phyloP scores from a whole-genome alignment of 176 grass and related monocot genomes.

The Calamus simplicifolius region DNA sequence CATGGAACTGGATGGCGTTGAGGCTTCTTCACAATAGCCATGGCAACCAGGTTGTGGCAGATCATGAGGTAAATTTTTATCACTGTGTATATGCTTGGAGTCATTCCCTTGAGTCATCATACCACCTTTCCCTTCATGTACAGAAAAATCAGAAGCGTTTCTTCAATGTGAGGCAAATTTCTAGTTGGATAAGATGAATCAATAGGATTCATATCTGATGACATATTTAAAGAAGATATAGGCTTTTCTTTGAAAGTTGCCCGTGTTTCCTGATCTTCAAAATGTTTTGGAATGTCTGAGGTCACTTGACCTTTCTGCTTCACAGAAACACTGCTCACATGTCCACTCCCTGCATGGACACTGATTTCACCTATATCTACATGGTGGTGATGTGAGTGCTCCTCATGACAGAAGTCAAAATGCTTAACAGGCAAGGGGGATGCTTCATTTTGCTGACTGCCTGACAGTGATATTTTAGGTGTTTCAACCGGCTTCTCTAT shows the following conservation, averaged over 20 bases:
- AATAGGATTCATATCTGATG: background rate
- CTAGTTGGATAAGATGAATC: conserved; percentile 20
- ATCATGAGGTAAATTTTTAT: conserved; percentile 11
- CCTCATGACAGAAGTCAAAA: conserved; percentile 80
- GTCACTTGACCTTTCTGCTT: conserved; percentile 1
- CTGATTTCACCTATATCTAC: conserved; percentile 28
- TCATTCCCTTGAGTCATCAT: conserved; percentile 11
- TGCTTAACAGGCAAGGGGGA: conserved; percentile 87
- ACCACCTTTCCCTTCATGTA: background rate
- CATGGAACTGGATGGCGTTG: conserved; percentile 57
- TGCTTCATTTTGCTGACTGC: conserved; percentile 20
- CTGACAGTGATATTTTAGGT: conserved; percentile 11
- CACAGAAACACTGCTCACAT: conserved; percentile 8
- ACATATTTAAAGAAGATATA: conserved; percentile 4
- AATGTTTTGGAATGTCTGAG: conserved; percentile 13
- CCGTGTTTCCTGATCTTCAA: conserved; percentile 19
- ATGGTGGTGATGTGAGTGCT: conserved; percentile 22
- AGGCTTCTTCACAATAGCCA: conserved; percentile 19
- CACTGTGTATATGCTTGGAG: conserved; percentile 8
- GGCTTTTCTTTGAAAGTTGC: conserved; percentile 3
- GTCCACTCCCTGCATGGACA: conserved; percentile 1
- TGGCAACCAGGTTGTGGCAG: conserved; percentile 18
- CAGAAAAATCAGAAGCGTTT: background rate
- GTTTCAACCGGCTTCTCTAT: conserved; percentile 33
- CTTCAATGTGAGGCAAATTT: background rate